Percentiles rank a stretch among this genome's conserved stretches.
phyloP scores from a whole-genome alignment of 2,329 filamentous ascomycete species.

The Huntiella savannae region DNA sequence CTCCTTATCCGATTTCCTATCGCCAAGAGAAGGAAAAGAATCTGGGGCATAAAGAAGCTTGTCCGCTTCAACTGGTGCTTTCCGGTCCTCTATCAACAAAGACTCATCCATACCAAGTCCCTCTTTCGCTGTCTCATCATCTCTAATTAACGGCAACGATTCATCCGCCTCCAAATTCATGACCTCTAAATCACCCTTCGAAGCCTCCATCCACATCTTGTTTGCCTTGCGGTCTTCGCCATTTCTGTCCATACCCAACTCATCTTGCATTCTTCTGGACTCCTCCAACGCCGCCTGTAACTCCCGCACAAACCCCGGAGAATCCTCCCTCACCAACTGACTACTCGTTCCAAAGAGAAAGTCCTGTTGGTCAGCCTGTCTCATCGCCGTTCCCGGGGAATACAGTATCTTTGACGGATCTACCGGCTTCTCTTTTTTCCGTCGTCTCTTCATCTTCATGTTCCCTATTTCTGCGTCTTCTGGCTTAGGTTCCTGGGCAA shows the following conservation, averaged over 20 bases:
- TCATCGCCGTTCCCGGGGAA: slow-evolving; percentile 49
- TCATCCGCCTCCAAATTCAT: too few species aligned
- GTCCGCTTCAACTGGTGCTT: too few species aligned
- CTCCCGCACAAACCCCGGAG: slow-evolving; percentile 43
- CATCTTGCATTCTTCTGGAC: slow-evolving; percentile 26
- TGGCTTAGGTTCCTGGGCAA: slow-evolving; percentile 6
- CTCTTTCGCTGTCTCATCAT: too few species aligned
- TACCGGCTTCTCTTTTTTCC: slow-evolving; percentile 21
- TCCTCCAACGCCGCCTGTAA: slow-evolving; percentile 41
- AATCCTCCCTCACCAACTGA: slow-evolving; percentile 56
- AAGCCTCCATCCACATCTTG: slow-evolving; percentile 48
- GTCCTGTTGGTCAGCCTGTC: slow-evolving; percentile 48
- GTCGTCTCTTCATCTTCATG: slow-evolving; percentile 11
- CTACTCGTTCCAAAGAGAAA: slow-evolving; percentile 77
- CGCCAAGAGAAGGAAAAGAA: too few species aligned
- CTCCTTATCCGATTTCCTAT: too few species aligned
- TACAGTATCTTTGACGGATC: slow-evolving; percentile 27
- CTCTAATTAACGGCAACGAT: too few species aligned
- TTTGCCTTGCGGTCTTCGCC: slow-evolving; percentile 1
- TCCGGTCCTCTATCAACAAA: too few species aligned
- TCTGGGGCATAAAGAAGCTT: too few species aligned
- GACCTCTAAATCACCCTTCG: slow-evolving; percentile 15
- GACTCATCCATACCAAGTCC: too few species aligned
- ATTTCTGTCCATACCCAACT: slow-evolving; percentile 1
- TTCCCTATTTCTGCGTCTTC: slow-evolving; percentile 12